Conservation (phyloP, 305 asterid species). For the Rubia tinctorum region DNA sequence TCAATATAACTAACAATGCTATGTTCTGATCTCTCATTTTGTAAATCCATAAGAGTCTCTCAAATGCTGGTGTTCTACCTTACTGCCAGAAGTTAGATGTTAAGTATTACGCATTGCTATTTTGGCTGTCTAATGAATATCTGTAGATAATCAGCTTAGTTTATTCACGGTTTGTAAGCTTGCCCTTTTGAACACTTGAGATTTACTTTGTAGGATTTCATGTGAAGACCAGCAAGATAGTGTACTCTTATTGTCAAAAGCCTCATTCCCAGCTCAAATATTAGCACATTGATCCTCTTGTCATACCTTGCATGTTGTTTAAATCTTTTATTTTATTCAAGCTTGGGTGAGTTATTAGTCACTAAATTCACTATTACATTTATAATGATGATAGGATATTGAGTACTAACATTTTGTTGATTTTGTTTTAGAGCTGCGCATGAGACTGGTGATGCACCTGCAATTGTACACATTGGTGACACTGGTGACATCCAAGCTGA, state of each 20-base stretch:
- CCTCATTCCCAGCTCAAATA: background rate
- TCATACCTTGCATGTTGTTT: background rate
- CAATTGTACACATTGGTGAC: slow-evolving; percentile 86
- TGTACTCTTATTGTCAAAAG: background rate
- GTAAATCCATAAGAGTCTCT: no score
- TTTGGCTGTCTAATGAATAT: no score
- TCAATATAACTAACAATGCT: no score
- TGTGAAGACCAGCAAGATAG: background rate
- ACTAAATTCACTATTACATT: background rate
- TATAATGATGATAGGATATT: background rate
- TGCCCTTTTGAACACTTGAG: background rate
- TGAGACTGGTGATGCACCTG: slow-evolving; percentile 89
- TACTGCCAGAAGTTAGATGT: no score
- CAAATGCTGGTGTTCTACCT: no score
- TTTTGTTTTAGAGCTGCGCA: slow-evolving; percentile 65
- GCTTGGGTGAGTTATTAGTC: background rate
- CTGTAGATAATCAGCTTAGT: no score
- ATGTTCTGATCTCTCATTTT: no score
- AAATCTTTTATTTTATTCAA: background rate
- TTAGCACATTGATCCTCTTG: background rate
- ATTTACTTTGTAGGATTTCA: background rate
- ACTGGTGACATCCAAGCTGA: no score
- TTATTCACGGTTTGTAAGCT: background rate
- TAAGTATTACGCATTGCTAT: no score
- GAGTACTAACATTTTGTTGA: slow-evolving; percentile 9